A percentile compares a stretch with the other conserved stretches of the same genome.
Evolutionary conservation across 2,329 filamentous ascomycete species (phyloP).

Genomic region (Stemphylium lycopersici): DNA sequence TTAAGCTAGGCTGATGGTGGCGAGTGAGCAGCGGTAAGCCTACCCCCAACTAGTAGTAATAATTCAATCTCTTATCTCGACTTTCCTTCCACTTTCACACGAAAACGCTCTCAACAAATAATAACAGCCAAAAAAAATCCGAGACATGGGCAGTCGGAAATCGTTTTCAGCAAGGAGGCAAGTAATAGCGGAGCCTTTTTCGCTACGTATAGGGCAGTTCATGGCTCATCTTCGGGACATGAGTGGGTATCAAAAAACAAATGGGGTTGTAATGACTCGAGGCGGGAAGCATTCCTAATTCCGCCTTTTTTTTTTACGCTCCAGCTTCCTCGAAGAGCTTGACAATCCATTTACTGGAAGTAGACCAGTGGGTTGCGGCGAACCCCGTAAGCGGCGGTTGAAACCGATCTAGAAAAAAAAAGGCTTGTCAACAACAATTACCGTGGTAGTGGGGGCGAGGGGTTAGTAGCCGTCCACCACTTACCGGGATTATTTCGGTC

Average conservation of each 20-base stretch:
- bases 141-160: background rate
- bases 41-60: background rate
- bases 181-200: background rate
- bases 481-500: constrained; percentile 35
- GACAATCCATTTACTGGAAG: constrained; percentile 42
- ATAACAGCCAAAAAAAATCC: background rate
- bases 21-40: background rate
- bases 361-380: constrained; percentile 30
- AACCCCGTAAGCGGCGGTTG: constrained; percentile 38
- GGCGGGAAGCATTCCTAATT: background rate
- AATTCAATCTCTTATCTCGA: background rate
- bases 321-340: constrained; percentile 43
- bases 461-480: constrained; percentile 4
- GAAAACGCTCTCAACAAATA: background rate
- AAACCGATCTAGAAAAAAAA: constrained; percentile 30
- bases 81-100: background rate
- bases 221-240: constrained; percentile 2
- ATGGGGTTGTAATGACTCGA: constrained; percentile 7
- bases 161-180: too few relatives aligned
- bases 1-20: background rate
- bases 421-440: background rate
- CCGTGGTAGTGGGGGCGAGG: constrained; percentile 7
- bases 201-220: background rate
- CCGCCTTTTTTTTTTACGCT: constrained; percentile 18
- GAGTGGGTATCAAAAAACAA: constrained; percentile 17